phyloP scores from a whole-genome alignment of 257 asterid genomes.

The Schizonepeta tenuifolia region DNA sequence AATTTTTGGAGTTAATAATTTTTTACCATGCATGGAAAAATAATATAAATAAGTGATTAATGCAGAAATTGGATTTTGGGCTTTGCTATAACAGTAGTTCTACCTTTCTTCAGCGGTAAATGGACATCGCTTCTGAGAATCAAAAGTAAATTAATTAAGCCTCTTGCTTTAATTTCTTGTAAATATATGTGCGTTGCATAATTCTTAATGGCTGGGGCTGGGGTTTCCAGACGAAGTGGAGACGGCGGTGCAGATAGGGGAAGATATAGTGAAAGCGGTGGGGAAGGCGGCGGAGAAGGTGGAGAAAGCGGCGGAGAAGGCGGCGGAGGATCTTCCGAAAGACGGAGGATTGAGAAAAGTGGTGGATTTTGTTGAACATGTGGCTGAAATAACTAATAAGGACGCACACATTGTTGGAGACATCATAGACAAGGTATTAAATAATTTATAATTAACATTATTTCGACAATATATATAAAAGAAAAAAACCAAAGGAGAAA shows the following conservation, averaged over 20 bases:
- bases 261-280: constrained; percentile 51
- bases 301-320: constrained; percentile 55
- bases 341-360: constrained; percentile 45
- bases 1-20: not conserved
- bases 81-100: constrained; percentile 29
- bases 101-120: constrained; percentile 40
- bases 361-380: constrained; percentile 49
- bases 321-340: constrained; percentile 50
- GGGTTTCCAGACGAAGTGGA: constrained; percentile 52
- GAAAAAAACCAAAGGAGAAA: too few species aligned
- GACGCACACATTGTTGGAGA: constrained; percentile 53
- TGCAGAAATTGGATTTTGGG: constrained; percentile 47
- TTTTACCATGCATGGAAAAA: not conserved
- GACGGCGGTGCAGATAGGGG: constrained; percentile 44
- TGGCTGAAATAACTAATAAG: constrained; percentile 49
- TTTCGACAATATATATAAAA: too few species aligned
- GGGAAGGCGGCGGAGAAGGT: constrained; percentile 56
- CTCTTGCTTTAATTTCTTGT: too few species aligned
- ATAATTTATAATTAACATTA: too few species aligned
- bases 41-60: not conserved
- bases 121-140: constrained; percentile 40
- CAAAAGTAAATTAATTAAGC: constrained; percentile 31
- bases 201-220: not conserved
- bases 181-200: too few species aligned
- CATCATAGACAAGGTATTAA: constrained; percentile 52